Conservation (phyloP, 352 stramenopile species). For the Thalassiosira mediterranea region DNA sequence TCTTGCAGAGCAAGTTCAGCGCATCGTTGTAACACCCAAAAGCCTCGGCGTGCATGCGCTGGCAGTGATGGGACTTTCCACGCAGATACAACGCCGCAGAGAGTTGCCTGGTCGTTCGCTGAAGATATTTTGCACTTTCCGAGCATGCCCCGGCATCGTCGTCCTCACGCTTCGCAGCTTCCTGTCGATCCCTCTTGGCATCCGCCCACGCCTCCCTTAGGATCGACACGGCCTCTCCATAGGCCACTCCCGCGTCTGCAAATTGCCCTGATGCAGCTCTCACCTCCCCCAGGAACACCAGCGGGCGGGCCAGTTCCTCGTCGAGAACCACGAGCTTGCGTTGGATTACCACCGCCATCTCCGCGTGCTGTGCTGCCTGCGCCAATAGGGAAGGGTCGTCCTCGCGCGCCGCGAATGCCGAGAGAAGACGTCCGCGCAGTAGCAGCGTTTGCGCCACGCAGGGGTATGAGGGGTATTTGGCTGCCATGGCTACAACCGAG, state of each 20-base stretch:
- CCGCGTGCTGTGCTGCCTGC: slow-evolving; percentile 43
- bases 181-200: slow-evolving; percentile 8
- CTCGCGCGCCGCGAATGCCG: slow-evolving; percentile 10
- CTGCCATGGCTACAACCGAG: slow-evolving; percentile 36
- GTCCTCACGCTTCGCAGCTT: slow-evolving; percentile 13
- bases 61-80: slow-evolving; percentile 39
- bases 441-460: slow-evolving; percentile 52
- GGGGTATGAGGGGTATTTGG: slow-evolving; percentile 44
- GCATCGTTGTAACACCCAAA: slow-evolving; percentile 50
- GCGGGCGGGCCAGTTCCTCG: slow-evolving; percentile 34
- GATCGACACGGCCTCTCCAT: slow-evolving; percentile 39
- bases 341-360: slow-evolving; percentile 52
- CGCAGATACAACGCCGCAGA: slow-evolving; percentile 37
- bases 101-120: slow-evolving; percentile 23
- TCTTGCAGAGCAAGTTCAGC: slow-evolving; percentile 17
- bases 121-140: slow-evolving; percentile 12
- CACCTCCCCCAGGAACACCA: slow-evolving; percentile 45
- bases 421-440: slow-evolving; percentile 44
- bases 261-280: slow-evolving; percentile 28
- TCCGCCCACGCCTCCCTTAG: slow-evolving; percentile 17
- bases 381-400: slow-evolving; percentile 36
- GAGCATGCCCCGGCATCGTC: not conserved
- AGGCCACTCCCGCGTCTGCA: slow-evolving; percentile 35
- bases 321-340: slow-evolving; percentile 34
- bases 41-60: slow-evolving; percentile 25